Base-by-base conservation (phyloP, 768 basidiomycete genomes). In the Boletellus ananas region DNA sequence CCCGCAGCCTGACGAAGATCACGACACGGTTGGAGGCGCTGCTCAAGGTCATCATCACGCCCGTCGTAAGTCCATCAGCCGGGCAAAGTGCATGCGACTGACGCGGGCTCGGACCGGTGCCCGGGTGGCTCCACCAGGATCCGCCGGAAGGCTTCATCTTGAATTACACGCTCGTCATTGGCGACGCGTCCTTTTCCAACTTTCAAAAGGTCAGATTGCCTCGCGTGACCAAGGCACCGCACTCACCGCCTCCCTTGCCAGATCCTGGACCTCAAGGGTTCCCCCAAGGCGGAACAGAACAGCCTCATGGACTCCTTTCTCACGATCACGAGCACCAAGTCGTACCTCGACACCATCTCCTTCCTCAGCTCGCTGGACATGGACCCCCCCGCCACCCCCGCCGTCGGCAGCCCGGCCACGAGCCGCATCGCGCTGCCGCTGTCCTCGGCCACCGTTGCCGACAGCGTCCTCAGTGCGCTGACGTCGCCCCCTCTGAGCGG, bases 251-350 rank as follows among this genome's bases (percentile, higher is more conserved):
- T 21, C 31, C 42, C 36, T 47, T 8, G 34, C 17, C n/a, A 96
- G 94, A 90, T 97, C 47, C 78, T 97, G 16, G 94, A 97, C 68
- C 77, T 97, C 43, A 96, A 96, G 68, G 96, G 96, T 7, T 93
- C 93, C 0, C 84, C 90, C 0, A 89, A 91, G 55, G 65, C 72
- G 4, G 85, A 88, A 45, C 94, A 98, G 72, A 93, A 94, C 69
- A 81, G 82, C 58, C 81, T 99, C 13, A 79, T 95, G 34, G 94
- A 98, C 65, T 79, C 85, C 18, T 99, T 98, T 74, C 74, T 97
- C 35, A 87, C 90, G 7, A 86, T 90, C 49, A 97, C 95, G 29
- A 95, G 95, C 58, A 94, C 90, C 5, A 90, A 92, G 64, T 79
- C 82, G 23, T 93, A 97, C 47, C 77, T 99, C 13, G 82, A 90